Conservation (phyloP, 768 basidiomycete genomes). For the Royoungia palumana region DNA sequence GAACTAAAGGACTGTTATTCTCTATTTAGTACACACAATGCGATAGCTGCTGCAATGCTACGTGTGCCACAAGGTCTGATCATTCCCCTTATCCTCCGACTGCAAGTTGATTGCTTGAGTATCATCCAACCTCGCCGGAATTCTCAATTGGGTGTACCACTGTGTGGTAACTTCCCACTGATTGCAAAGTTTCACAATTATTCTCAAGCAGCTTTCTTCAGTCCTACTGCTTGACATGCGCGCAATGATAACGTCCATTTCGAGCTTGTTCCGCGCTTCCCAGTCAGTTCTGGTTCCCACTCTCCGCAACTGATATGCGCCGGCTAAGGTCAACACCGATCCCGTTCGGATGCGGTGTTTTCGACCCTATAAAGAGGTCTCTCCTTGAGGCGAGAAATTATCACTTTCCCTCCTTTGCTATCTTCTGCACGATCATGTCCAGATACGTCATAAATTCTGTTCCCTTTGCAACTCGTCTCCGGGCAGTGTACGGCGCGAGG, state of each 20-base stretch:
- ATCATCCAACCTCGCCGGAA: background rate
- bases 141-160: background rate
- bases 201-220: conserved; percentile 1
- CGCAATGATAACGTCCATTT: background rate
- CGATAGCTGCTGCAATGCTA: background rate
- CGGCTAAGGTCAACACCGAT: background rate
- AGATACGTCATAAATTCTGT: conserved; percentile 35
- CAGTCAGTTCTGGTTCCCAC: background rate
- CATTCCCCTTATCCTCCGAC: background rate
- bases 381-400: background rate
- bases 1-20: background rate
- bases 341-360: background rate
- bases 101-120: background rate
- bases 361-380: conserved; percentile 18
- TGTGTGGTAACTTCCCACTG: background rate
- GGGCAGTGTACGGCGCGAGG: conserved; percentile 37
- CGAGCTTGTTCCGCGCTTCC: background rate
- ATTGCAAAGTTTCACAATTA: background rate
- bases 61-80: background rate
- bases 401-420: background rate
- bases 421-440: conserved; percentile 32
- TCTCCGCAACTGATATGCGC: background rate
- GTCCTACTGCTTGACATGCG: background rate
- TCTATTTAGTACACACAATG: background rate
- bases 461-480: conserved; percentile 46